Evolutionary conservation across 2,329 filamentous ascomycete genomes (phyloP).

Genomic region (Apiospora hydei): DNA sequence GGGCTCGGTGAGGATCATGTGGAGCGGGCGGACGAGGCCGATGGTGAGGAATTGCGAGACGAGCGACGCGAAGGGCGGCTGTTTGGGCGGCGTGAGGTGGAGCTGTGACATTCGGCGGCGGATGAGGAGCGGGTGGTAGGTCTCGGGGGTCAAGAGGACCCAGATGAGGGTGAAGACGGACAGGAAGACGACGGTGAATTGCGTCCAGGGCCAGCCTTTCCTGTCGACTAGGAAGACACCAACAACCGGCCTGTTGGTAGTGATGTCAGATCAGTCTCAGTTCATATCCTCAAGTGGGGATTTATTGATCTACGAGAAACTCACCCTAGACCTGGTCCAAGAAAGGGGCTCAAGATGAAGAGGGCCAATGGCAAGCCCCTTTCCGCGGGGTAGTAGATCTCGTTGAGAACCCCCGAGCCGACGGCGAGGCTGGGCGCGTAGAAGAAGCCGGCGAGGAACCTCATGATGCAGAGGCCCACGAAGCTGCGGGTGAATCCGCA

Average conservation of each 20-base stretch:
- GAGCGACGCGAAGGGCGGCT: constrained; percentile 35
- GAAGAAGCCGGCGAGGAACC: constrained; percentile 64
- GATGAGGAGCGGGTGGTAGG: constrained; percentile 61
- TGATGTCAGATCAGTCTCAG: constrained; percentile 28
- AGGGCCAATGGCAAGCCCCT: constrained; percentile 52
- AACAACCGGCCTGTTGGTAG: constrained; percentile 49
- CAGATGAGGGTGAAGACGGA: constrained; percentile 45
- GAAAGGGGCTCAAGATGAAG: constrained; percentile 59
- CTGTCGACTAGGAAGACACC: constrained; percentile 55
- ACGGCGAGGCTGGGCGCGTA: constrained; percentile 58
- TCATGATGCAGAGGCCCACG: constrained; percentile 57
- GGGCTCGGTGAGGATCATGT: constrained; percentile 68
- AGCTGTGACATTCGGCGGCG: constrained; percentile 47
- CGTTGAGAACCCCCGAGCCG: constrained; percentile 56
- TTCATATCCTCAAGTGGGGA: neutral
- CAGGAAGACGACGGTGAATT: constrained; percentile 59
- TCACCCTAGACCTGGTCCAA: constrained; percentile 60
- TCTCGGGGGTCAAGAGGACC: constrained; percentile 57
- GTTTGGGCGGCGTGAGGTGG: constrained; percentile 37
- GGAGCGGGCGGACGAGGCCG: constrained; percentile 57
- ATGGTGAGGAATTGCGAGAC: constrained; percentile 48
- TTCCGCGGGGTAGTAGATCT: constrained; percentile 53
- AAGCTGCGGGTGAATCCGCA: constrained; percentile 59
- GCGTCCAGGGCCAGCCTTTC: constrained; percentile 61
- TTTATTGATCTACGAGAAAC: constrained; percentile 29